Evolutionary conservation across 2,329 filamentous ascomycete species (phyloP).

Genomic region (Fusarium mundagurra): DNA sequence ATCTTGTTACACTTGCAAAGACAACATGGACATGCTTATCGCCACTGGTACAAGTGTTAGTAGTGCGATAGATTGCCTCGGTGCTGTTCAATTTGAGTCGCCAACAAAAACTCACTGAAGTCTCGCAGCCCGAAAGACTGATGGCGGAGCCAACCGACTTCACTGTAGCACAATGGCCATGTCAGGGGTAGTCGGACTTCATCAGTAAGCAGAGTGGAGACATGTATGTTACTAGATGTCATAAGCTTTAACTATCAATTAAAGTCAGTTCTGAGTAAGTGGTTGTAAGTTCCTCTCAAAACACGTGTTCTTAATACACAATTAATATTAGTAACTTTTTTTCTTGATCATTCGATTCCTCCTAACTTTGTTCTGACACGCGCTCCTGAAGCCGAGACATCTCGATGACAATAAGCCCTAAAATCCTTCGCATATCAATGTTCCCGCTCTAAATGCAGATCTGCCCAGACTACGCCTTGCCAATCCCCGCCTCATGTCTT

Average conservation of each 20-base stretch:
- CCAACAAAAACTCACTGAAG: background rate
- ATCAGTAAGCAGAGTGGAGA: background rate
- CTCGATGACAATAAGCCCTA: slow-evolving; percentile 8
- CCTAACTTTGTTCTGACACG: background rate
- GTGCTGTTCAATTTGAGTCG: background rate
- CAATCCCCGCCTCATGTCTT: background rate
- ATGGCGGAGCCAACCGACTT: background rate
- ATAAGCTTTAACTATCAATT: background rate
- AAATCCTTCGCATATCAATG: background rate
- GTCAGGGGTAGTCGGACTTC: background rate
- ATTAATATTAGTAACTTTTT: background rate
- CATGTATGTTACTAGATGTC: background rate
- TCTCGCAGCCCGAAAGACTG: background rate
- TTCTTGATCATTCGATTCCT: too few species aligned
- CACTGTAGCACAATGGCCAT: background rate
- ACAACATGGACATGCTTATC: background rate
- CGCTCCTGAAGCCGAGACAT: background rate
- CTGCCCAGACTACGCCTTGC: background rate
- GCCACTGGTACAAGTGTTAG: background rate
- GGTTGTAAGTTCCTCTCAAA: background rate
- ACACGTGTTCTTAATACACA: background rate
- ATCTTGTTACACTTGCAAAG: background rate
- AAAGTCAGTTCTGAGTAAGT: background rate
- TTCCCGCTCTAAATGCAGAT: background rate
- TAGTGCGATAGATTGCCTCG: background rate